Conservation (phyloP, 768 basidiomycete genomes). For the Russula griseocarnosa region DNA sequence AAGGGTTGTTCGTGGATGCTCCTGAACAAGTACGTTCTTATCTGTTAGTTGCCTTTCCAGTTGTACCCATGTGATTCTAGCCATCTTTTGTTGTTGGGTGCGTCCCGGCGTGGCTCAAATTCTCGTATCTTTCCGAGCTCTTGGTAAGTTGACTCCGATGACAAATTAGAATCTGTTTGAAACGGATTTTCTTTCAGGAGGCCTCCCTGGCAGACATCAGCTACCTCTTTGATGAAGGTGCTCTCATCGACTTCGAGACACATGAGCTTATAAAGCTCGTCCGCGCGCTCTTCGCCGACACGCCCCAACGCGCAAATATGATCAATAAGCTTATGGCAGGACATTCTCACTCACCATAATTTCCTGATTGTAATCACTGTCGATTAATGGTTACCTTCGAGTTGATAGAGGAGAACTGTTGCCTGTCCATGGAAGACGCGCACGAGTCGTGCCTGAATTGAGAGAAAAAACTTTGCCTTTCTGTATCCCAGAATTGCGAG, state of each 20-base stretch:
- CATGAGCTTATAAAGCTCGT: conserved; percentile 81
- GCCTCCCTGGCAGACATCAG: conserved; percentile 89
- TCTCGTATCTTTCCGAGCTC: conserved; percentile 88
- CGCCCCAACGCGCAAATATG: conserved; percentile 70
- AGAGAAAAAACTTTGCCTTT: not conserved
- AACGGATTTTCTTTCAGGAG: conserved; percentile 49
- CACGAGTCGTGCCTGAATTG: not conserved
- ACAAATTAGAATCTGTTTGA: conserved; percentile 8
- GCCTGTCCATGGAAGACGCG: not conserved
- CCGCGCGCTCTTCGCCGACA: conserved; percentile 84
- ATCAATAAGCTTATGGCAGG: conserved; percentile 69
- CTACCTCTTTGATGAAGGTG: conserved; percentile 87
- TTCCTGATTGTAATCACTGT: not conserved
- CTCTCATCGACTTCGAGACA: conserved; percentile 83
- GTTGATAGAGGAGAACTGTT: not conserved
- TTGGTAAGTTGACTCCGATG: conserved; percentile 52
- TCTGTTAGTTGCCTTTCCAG: not conserved
- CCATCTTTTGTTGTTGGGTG: conserved; percentile 76
- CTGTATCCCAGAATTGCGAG: not conserved
- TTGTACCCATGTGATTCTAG: conserved; percentile 34
- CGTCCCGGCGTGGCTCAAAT: conserved; percentile 93
- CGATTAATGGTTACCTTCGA: not conserved
- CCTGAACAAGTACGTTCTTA: conserved; percentile 47
- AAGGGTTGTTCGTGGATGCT: conserved; percentile 73
- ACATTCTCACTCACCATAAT: conserved; percentile 41